phyloP scores from a whole-genome alignment of 2,329 filamentous ascomycete species.

The Scortechinia acanthostroma region DNA sequence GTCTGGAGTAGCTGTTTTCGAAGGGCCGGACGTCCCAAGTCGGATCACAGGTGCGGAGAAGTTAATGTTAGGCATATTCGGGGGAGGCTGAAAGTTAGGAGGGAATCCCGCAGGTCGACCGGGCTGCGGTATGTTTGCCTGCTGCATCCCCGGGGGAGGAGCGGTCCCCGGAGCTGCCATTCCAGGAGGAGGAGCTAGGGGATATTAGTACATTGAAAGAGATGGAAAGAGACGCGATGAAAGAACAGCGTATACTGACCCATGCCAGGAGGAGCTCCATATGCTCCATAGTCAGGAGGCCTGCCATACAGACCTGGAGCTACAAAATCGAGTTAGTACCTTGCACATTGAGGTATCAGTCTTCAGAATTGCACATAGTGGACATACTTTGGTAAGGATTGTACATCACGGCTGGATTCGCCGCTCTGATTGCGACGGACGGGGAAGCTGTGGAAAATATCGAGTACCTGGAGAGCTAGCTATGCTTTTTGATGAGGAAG shows the following conservation, averaged over 20 bases:
- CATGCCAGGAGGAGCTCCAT: conserved; percentile 70
- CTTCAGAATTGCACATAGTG: background rate
- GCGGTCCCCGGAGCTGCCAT: conserved; percentile 75
- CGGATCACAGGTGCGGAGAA: conserved; percentile 95
- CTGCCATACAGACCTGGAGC: conserved; percentile 52
- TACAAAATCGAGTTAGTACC: background rate
- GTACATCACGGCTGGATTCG: background rate
- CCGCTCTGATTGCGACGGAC: background rate
- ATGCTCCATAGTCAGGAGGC: conserved; percentile 67
- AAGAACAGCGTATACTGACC: conserved; percentile 40
- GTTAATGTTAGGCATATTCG: conserved; percentile 95
- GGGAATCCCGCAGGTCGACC: conserved; percentile 76
- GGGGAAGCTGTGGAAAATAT: no score
- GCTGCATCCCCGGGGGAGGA: conserved; percentile 71
- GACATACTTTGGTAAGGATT: conserved; percentile 1
- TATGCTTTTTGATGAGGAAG: no score
- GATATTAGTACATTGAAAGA: conserved; percentile 4
- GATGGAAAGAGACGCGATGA: conserved; percentile 9
- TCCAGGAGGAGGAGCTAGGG: conserved; percentile 67
- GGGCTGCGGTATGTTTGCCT: conserved; percentile 66
- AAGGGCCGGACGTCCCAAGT: conserved; percentile 61
- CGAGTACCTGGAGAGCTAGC: no score
- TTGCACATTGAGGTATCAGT: no score
- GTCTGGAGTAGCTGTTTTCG: conserved; percentile 43
- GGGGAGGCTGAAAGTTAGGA: conserved; percentile 76